Evolutionary conservation across 306 rosid genomes (phyloP).

Genomic region (Rosa chinensis): DNA sequence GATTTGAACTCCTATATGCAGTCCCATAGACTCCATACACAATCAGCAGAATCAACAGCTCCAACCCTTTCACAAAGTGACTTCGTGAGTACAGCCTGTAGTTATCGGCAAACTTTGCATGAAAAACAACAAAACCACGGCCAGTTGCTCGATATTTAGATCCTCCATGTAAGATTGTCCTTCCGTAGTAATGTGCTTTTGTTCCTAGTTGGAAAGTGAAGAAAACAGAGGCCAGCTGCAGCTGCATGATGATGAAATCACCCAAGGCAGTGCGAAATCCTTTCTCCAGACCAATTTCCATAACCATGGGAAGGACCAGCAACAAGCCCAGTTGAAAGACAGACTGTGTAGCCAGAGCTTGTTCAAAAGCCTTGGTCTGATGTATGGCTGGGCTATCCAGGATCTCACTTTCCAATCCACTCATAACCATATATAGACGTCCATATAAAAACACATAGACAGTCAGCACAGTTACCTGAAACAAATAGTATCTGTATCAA

Average conservation of each 20-base stretch:
- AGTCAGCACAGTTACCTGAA: conserved; percentile 79
- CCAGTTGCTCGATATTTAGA: conserved; percentile 92
- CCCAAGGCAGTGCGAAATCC: conserved; percentile 95
- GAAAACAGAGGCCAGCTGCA: conserved; percentile 95
- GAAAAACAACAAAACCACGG: conserved; percentile 95
- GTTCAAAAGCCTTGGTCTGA: conserved; percentile 76
- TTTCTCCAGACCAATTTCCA: conserved; percentile 98
- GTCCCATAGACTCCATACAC: conserved; percentile 67
- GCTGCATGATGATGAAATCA: conserved; percentile 91
- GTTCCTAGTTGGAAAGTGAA: conserved; percentile 97
- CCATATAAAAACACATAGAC: conserved; percentile 89
- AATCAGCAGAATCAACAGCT: conserved; percentile 64
- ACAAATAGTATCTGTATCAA: conserved; percentile 28
- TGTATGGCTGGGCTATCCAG: conserved; percentile 54
- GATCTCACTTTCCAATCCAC: conserved; percentile 85
- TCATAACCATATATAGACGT: conserved; percentile 90
- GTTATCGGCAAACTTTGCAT: conserved; percentile 90
- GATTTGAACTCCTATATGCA: conserved; percentile 63
- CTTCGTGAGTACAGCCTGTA: conserved; percentile 88
- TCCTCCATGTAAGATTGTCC: conserved; percentile 97
- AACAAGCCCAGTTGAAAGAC: conserved; percentile 83
- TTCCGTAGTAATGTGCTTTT: conserved; percentile 88
- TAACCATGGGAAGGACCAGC: conserved; percentile 88
- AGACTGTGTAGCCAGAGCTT: conserved; percentile 89
- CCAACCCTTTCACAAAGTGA: conserved; percentile 96